Conservation (phyloP, 768 basidiomycete species). For the Mycena vitilis region DNA sequence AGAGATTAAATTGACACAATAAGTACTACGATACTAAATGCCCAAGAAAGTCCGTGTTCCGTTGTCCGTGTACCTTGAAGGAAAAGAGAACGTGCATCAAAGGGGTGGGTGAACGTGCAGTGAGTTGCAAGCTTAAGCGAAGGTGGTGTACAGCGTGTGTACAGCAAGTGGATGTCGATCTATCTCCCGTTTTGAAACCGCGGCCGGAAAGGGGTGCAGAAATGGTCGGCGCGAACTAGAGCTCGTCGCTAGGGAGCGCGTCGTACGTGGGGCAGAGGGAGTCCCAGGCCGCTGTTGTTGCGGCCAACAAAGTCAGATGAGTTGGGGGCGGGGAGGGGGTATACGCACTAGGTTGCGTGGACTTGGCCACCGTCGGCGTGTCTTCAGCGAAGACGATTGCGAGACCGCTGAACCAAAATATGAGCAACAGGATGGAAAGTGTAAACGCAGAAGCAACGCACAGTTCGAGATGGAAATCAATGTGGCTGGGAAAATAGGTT, state of each 20-base stretch:
- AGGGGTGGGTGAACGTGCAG: background rate
- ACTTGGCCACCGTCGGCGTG: conserved; percentile 2
- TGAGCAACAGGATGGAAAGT: too few species aligned
- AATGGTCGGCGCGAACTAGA: background rate
- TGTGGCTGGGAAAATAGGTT: conserved; percentile 9
- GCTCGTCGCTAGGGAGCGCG: conserved; percentile 1
- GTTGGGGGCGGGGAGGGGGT: too few species aligned
- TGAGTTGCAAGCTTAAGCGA: background rate
- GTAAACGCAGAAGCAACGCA: background rate
- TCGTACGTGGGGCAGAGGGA: conserved; percentile 20
- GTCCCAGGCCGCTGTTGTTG: conserved; percentile 9
- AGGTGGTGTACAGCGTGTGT: background rate
- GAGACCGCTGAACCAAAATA: background rate
- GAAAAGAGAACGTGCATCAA: background rate
- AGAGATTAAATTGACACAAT: too few species aligned
- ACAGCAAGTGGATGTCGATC: background rate
- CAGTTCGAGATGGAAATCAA: conserved; percentile 27
- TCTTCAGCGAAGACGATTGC: conserved; percentile 24
- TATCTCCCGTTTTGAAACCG: too few species aligned
- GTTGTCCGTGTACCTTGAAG: too few species aligned
- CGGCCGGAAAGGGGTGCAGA: background rate
- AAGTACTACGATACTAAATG: too few species aligned
- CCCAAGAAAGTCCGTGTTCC: too few species aligned
- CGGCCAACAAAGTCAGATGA: background rate
- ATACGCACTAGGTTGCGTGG: background rate